Conservation (phyloP, 2,329 filamentous ascomycete species). For the Fusarium sp. region DNA sequence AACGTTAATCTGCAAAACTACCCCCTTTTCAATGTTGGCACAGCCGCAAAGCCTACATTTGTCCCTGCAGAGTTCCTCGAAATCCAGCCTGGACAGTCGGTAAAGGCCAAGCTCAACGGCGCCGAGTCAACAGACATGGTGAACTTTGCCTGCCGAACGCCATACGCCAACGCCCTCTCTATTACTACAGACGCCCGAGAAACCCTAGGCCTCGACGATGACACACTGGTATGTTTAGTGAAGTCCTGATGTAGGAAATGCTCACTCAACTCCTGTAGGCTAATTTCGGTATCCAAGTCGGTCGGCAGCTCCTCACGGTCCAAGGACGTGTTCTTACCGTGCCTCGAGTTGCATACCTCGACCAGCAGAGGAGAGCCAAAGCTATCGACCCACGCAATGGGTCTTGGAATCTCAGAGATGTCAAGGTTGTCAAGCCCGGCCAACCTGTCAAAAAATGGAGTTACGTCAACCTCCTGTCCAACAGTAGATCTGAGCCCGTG, state of each 20-base stretch:
- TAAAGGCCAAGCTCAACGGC: constrained; percentile 65
- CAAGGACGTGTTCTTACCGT: constrained; percentile 71
- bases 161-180: constrained; percentile 71
- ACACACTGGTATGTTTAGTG: constrained; percentile 45
- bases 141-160: constrained; percentile 72
- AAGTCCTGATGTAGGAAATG: background rate
- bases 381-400: constrained; percentile 56
- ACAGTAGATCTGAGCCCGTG: constrained; percentile 8
- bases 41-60: constrained; percentile 63
- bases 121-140: constrained; percentile 75
- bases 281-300: constrained; percentile 70
- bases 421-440: constrained; percentile 64
- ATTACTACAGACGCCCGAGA: constrained; percentile 66
- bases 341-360: constrained; percentile 68
- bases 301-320: constrained; percentile 72
- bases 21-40: constrained; percentile 74
- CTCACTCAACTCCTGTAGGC: constrained; percentile 29
- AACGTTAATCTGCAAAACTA: constrained; percentile 47
- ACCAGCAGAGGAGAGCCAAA: constrained; percentile 28
- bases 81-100: constrained; percentile 70
- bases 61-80: constrained; percentile 72
- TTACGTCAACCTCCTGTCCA: constrained; percentile 52
- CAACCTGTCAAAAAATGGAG: constrained; percentile 58
- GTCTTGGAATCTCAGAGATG: constrained; percentile 72
- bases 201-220: constrained; percentile 65